Evolutionary conservation across 768 basidiomycete species (phyloP), one percentile per base, ranked within the genome.

Genomic region (Termitomyces sp.): DNA sequence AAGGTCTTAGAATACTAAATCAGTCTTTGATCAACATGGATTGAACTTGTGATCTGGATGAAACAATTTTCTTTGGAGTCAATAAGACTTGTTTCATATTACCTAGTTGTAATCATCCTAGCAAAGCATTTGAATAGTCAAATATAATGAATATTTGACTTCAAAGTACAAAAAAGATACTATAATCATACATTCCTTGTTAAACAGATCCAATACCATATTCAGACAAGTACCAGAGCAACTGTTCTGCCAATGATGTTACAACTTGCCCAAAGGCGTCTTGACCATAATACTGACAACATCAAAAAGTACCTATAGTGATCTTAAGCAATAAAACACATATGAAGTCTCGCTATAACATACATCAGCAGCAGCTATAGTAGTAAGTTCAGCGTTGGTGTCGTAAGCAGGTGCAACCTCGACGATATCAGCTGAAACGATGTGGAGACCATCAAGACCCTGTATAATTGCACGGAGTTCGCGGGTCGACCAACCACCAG

Each of bases 391-490:
- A 52, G 74, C 76, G 58, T 76, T 74, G 24, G 75, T 76, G 59
- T 90, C 90, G 66, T 92, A 90, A 6, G 90, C 88, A 16, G 90
- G 91, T 1, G 88, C 86, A 24, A 92, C 91, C 67, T 93, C 91
- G 46, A 93, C 91, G 44, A 93, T 83, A 67, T 93, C 91, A 9
- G 87, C 88, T 37, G 85, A 89, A 46, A 92, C 88, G 59, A 93
- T 85, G 58, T 83, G 75, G 16, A 92, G 75, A 14, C 90, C 89
- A 54, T 86, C 85, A 13, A 93, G 71, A 20, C 90, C 90, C 48
- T 90, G 76, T 57, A 92, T 70, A 64, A 92, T 88, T 7, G 85
- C 83, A 42, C 41, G 20, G 16, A 92, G 72, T 70, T 93, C 90
- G 57, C 91, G 85, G 7, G 90, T 90, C 4, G 89, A 87, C 90